Percentiles rank a stretch among this genome's conserved stretches.
These are phyloP conservation scores for Clonostachys byssicola DNA, from an alignment of 2,329 filamentous ascomycete genomes.

Conservation along the genomic window DNA sequence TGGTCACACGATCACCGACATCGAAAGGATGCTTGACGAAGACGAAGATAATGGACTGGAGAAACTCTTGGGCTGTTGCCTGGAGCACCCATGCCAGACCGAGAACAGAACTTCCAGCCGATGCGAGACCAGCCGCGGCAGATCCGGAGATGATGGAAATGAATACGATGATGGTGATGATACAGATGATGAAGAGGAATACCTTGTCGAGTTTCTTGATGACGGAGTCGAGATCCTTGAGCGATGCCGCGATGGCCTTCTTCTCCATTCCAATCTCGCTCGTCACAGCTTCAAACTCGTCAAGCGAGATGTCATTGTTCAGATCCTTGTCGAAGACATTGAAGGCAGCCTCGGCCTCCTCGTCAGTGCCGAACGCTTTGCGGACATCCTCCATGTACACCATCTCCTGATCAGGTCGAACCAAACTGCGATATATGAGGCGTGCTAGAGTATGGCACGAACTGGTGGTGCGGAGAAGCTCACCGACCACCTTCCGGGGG, in stretches of 20 bases:
- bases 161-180: conserved; percentile 82
- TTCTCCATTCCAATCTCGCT: conserved; percentile 93
- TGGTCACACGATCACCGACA: conserved; percentile 85
- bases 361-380: conserved; percentile 72
- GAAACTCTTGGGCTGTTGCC: conserved; percentile 87
- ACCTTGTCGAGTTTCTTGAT: conserved; percentile 86
- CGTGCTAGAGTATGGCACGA: conserved; percentile 83
- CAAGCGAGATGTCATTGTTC: conserved; percentile 94
- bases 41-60: conserved; percentile 91
- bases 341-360: conserved; percentile 87
- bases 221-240: conserved; percentile 93
- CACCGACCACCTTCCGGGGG: conserved; percentile 78
- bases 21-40: conserved; percentile 98
- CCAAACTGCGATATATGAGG: conserved; percentile 83
- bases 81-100: conserved; percentile 91
- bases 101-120: conserved; percentile 80
- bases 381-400: conserved; percentile 76
- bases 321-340: conserved; percentile 93
- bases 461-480: conserved; percentile 66
- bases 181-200: conserved; percentile 78
- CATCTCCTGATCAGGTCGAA: conserved; percentile 68
- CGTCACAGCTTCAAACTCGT: conserved; percentile 88
- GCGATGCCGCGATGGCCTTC: conserved; percentile 89
- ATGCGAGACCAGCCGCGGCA: conserved; percentile 86
- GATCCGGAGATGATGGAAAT: conserved; percentile 86